A percentile compares a stretch with the other conserved stretches of the same genome.
phyloP scores from a whole-genome alignment of 192 early-diverging fungal species.

The Allomyces macrogynus region DNA sequence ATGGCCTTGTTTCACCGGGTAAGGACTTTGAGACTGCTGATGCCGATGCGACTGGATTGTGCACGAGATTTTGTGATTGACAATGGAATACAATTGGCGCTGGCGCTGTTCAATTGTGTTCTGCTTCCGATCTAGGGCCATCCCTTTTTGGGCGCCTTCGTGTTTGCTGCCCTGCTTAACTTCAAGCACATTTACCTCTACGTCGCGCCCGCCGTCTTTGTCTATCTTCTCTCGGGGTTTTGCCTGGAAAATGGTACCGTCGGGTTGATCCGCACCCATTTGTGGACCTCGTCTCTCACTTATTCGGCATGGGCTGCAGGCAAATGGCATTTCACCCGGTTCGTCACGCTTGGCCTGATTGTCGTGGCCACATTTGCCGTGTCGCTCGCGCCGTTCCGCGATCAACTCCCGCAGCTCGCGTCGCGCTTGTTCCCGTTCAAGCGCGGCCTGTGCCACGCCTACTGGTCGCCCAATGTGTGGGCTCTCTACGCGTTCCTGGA shows the following conservation, averaged over 20 bases:
- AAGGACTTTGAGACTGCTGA: no score
- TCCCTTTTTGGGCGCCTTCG: slow-evolving; percentile 23
- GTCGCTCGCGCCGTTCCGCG: slow-evolving; percentile 66
- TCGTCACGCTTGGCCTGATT: slow-evolving; percentile 39
- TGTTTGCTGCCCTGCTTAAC: slow-evolving; percentile 78
- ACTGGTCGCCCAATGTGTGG: slow-evolving; percentile 97
- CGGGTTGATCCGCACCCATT: background rate
- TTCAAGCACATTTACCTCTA: slow-evolving; percentile 96
- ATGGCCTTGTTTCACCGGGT: slow-evolving; percentile 15
- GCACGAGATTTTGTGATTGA: background rate
- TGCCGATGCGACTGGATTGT: no score
- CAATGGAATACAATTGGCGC: background rate
- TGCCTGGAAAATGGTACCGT: slow-evolving; percentile 28
- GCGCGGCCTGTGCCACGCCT: slow-evolving; percentile 87
- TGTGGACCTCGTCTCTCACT: no score
- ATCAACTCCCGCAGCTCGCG: slow-evolving; percentile 55
- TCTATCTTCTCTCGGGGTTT: slow-evolving; percentile 59
- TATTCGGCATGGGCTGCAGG: no score
- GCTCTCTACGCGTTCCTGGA: slow-evolving; percentile 71
- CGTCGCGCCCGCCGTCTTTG: slow-evolving; percentile 80
- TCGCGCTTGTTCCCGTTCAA: slow-evolving; percentile 84
- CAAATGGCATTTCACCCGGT: slow-evolving; percentile 3
- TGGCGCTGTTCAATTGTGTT: background rate
- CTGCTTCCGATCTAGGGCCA: background rate
- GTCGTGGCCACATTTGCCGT: slow-evolving; percentile 48